Base-by-base conservation (phyloP, 352 stramenopile species). In the Pythium monospermum region DNA sequence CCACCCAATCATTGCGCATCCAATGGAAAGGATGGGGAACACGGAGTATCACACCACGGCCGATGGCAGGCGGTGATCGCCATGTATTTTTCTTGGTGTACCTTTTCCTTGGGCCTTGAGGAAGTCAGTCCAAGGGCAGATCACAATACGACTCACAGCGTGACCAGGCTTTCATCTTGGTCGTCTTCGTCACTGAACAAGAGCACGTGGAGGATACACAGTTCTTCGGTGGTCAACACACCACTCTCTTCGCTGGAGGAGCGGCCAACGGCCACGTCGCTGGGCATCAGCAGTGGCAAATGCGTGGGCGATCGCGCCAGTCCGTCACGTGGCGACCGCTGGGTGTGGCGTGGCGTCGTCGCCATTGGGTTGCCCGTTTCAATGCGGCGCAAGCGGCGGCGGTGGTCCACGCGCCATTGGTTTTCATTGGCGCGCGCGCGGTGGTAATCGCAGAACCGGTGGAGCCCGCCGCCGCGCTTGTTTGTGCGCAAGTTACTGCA, bases 371-470 rank as follows among this genome's bases (percentile, higher is more conserved):
- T 50, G 18, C 37, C 45, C 1, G 46, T 51, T 39, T 55, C 39
- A 16, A 56, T 43, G 30, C 41, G 44, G 26, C 41, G 45, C 25
- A 56, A 40, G 0, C 54, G 54, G 19, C 54, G 45, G 25, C 54
- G 54, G 31, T 68, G 56, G 37, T 77, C 61, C 41, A 82, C 68
- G 12, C 67, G 67, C 39, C 68, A 71, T 50, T 85, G 73, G 31
- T 71, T 79, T 18, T 73, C 66, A 52, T 85, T 85, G 40, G 72
- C 71, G 51, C 80, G 77, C 39, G 66, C 47, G 13, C 73, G 71
- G 49, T 85, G 73, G 28, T 59, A 63, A 33, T 70, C 56, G 36
- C 73, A 85, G 32, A 85, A 68, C 26, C 69, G 73, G 53, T 85
- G 73, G 26, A 76, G 46, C 1, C 53, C 54, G 26, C 73, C 73